Evolutionary conservation across 768 basidiomycete genomes (phyloP), one percentile per base, ranked within the genome.

Genomic region (Lactarius akahatsu): DNA sequence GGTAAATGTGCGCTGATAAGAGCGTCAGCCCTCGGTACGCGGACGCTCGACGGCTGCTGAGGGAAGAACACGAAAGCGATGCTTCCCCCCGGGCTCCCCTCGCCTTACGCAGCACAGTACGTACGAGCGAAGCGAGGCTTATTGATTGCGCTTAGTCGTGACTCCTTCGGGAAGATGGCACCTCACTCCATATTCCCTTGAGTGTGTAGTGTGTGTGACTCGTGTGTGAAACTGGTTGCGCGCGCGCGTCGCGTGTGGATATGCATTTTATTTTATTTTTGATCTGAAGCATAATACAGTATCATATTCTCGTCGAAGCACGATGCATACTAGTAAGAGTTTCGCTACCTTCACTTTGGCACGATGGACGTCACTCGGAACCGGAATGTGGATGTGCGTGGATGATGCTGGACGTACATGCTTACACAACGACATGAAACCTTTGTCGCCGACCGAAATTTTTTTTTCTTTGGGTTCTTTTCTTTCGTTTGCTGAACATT

Each of bases 381-480:
- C 26, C 11, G 50, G 26, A 1, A 52, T 26, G 50, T 52, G 26
- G 50, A 52, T 13, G 26, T 52, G 50, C 15, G 26, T 50, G 50
- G 50, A 52, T 52, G 50, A 52, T 28, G 15, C 26, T 26, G 8
- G 26, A 52, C 26, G 26, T n/a, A 23, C 50, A 26, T 52, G 50
- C 26, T 52, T 52, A 47, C n/a, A 50, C 47, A 26, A n/a, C 23
- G 47, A 50, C 47, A 52, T 52, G 50, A 52, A 26, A 52, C 50
- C 50, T 50, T 26, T 23, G 11, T 32, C 47, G 47, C 20, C 6
- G 26, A 23, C 50, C 26, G 50, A 50, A 10, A 0, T 34, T 34
- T 34, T 34, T 34, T 34, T 50, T 50, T 52, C 26, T 13, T 13
- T 23, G 15, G 23, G 50, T 26, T 52, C 26, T 10, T 50, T 50